Evolutionary conservation across 495 filamentous ascomycete species (phyloP).

Genomic region (Bacidia rubella): DNA sequence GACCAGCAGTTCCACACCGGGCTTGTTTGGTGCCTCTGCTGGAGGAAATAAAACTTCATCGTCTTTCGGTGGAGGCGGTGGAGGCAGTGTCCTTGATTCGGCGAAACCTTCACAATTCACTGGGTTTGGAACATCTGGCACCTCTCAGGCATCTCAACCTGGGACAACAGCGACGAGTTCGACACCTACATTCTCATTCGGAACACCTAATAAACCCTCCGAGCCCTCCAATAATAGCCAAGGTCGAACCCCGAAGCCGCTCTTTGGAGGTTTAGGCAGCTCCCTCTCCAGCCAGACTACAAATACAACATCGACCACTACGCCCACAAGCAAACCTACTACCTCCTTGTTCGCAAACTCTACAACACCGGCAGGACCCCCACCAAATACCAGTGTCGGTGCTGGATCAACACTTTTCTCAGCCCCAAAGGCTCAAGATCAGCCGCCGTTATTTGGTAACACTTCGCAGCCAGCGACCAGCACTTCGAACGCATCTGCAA

Average conservation of each 20-base stretch:
- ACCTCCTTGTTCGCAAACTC: constrained; percentile 16
- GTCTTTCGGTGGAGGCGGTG: neutral
- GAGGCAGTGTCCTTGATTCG: constrained; percentile 4
- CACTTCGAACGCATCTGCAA: neutral
- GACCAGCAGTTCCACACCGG: neutral
- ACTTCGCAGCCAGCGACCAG: constrained; percentile 3
- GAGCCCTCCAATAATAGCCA: constrained; percentile 23
- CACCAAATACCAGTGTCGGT: constrained; percentile 17
- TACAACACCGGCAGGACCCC: constrained; percentile 29
- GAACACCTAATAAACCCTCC: constrained; percentile 29
- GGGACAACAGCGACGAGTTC: constrained; percentile 20
- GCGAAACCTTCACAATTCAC: constrained; percentile 3
- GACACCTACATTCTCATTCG: constrained; percentile 19
- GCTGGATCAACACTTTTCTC: constrained; percentile 2
- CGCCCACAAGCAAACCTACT: constrained; percentile 19
- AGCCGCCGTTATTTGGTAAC: constrained; percentile 6
- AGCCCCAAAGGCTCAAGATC: neutral
- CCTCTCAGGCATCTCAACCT: constrained; percentile 18
- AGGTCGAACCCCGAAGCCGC: constrained; percentile 23
- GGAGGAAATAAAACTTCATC: neutral
- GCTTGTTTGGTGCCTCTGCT: neutral
- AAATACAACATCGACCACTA: constrained; percentile 13
- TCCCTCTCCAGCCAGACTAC: constrained; percentile 9
- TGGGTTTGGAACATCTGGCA: neutral
- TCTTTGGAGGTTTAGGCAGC: constrained; percentile 36